phyloP scores from a whole-genome alignment of 108 stramenopile species.

The Parietichytrium sp. region DNA sequence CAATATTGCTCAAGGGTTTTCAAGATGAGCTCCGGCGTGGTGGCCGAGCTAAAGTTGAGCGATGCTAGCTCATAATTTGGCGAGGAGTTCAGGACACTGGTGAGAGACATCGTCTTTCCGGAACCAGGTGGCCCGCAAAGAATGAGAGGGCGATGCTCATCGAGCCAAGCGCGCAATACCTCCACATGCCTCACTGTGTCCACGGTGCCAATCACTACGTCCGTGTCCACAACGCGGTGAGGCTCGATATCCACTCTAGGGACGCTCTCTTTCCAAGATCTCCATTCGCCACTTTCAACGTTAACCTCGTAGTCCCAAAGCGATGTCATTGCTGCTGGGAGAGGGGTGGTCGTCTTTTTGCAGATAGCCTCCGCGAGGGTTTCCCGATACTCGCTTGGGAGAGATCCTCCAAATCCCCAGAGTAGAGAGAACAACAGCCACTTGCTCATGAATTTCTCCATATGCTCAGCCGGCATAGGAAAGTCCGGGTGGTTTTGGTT shows the following conservation, averaged over 20 bases:
- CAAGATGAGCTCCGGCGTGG: slow-evolving; percentile 90
- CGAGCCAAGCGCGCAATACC: slow-evolving; percentile 88
- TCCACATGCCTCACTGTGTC: slow-evolving; percentile 92
- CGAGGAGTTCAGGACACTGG: slow-evolving; percentile 80
- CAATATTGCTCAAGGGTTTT: slow-evolving; percentile 91
- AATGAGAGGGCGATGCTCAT: slow-evolving; percentile 79
- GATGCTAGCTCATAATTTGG: slow-evolving; percentile 85
- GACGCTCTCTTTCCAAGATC: slow-evolving; percentile 85
- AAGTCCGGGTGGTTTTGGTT: slow-evolving; percentile 94
- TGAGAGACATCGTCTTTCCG: slow-evolving; percentile 98
- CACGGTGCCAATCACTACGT: slow-evolving; percentile 90
- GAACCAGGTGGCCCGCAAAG: slow-evolving; percentile 96
- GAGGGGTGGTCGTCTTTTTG: not conserved
- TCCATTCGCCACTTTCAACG: slow-evolving; percentile 87
- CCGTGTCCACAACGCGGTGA: slow-evolving; percentile 79
- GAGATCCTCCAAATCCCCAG: slow-evolving; percentile 89
- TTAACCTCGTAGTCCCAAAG: slow-evolving; percentile 79
- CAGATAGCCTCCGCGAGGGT: slow-evolving; percentile 53
- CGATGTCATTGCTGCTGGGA: not conserved
- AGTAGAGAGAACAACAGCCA: slow-evolving; percentile 86
- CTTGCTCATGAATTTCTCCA: slow-evolving; percentile 83
- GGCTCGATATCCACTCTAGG: slow-evolving; percentile 91
- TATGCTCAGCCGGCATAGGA: slow-evolving; percentile 86
- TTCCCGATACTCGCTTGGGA: slow-evolving; percentile 76
- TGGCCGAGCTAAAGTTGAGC: slow-evolving; percentile 89